Conservation (phyloP, 805 yeast species). For the Hanseniaspora thailandica region DNA sequence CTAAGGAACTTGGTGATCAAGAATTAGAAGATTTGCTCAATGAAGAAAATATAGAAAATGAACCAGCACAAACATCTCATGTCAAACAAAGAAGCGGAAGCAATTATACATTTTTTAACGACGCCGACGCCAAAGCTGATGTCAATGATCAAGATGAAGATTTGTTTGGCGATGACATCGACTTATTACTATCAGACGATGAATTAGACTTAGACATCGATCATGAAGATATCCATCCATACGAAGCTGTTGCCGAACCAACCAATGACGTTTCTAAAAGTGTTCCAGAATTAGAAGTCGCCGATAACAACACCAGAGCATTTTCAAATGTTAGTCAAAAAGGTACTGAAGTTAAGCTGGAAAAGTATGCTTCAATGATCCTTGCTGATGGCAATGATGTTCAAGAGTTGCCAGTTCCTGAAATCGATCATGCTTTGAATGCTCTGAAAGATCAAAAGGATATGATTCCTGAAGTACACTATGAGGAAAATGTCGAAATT, state of each 20-base stretch:
- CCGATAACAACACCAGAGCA: not conserved
- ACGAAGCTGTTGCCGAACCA: not conserved
- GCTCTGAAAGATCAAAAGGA: not conserved
- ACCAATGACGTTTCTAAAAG: not conserved
- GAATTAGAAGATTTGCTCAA: conserved; percentile 5
- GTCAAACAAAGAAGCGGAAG: conserved; percentile 1
- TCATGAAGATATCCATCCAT: not conserved
- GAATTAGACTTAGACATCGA: not conserved
- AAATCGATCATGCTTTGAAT: not conserved
- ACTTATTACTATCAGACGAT: not conserved
- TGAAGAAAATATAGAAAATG: not conserved
- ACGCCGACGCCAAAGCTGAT: conserved; percentile 20
- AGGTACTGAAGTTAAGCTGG: not conserved
- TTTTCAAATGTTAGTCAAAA: not conserved
- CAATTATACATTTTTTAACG: conserved; percentile 4
- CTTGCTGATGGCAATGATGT: not conserved
- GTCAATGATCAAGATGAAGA: conserved; percentile 12
- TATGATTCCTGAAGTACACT: not conserved
- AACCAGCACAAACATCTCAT: not conserved
- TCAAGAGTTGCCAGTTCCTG: not conserved
- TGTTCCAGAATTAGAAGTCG: not conserved
- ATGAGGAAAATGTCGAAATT: no score
- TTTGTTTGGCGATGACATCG: conserved; percentile 10
- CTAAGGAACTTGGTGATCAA: conserved; percentile 6
- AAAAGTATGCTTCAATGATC: not conserved